Percentiles rank a stretch among this genome's conserved stretches.
These are phyloP conservation scores for Diutina catenulata DNA, from an alignment of 1,139 yeast species.

Conservation along the genomic window DNA sequence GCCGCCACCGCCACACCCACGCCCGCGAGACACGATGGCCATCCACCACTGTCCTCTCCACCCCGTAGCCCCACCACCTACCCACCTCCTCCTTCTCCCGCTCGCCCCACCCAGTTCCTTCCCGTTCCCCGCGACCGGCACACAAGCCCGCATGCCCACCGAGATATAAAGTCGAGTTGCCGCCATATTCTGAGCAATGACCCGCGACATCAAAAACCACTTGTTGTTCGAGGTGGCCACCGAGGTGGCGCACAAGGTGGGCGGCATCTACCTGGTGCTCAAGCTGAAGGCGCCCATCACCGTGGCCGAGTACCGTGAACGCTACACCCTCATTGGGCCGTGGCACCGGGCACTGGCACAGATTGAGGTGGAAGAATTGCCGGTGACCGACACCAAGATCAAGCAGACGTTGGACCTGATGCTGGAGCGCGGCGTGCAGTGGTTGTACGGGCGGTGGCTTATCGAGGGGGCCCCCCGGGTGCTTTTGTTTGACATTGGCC, in stretches of 20 bases:
- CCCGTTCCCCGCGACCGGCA: too few relatives aligned
- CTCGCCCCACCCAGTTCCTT: too few relatives aligned
- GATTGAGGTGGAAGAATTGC: conserved; percentile 86
- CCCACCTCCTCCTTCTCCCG: too few relatives aligned
- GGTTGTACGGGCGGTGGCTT: conserved; percentile 91
- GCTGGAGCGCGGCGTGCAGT: conserved; percentile 70
- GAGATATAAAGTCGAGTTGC: too few relatives aligned
- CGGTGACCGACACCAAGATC: conserved; percentile 51
- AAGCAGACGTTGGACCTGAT: conserved; percentile 57
- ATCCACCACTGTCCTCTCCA: too few relatives aligned
- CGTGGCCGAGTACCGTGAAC: conserved; percentile 80
- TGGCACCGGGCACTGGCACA: conserved; percentile 72
- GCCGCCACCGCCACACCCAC: too few relatives aligned
- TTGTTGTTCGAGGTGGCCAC: conserved; percentile 90
- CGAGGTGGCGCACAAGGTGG: conserved; percentile 95
- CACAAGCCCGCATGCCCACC: too few relatives aligned
- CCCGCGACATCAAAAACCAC: conserved; percentile 72
- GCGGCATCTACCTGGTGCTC: conserved; percentile 93
- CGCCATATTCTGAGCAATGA: too few relatives aligned
- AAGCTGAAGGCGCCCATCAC: conserved; percentile 97
- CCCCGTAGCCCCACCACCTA: too few relatives aligned
- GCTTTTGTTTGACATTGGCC: conserved; percentile 70
- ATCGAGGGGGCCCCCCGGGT: conserved; percentile 97
- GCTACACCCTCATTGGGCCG: conserved; percentile 85
- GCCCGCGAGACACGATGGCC: too few relatives aligned